Conservation (phyloP, 1,284 basidiomycete species). For the Cystobasidiaceae sp. region DNA sequence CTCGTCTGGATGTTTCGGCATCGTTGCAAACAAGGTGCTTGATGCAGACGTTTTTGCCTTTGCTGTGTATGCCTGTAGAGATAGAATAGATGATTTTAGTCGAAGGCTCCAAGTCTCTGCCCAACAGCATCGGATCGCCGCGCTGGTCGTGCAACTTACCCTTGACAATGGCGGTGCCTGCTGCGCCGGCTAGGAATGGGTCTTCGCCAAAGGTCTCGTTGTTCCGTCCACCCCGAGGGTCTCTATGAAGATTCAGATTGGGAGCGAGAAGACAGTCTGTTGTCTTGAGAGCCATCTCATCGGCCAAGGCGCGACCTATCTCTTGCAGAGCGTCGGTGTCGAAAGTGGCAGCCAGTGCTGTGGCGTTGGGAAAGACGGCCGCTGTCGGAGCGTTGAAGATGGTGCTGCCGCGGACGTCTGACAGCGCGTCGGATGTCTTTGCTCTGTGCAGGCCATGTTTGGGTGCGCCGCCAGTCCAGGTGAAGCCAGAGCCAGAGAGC, state of each 20-base stretch:
- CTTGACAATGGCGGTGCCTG: slow-evolving; percentile 1
- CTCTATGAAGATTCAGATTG: slow-evolving; percentile 4
- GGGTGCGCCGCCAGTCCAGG: neutral
- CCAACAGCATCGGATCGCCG: too few species aligned
- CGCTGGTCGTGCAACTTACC: neutral
- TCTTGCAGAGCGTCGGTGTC: neutral
- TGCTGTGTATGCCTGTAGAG: neutral
- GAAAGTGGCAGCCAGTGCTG: neutral
- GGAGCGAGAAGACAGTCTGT: neutral
- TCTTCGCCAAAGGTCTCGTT: slow-evolving; percentile 8
- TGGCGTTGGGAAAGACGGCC: slow-evolving; percentile 3
- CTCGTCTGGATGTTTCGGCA: neutral
- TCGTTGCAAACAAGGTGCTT: slow-evolving; percentile 18
- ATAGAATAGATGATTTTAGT: neutral
- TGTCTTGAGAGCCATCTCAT: slow-evolving; percentile 7
- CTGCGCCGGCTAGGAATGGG: neutral
- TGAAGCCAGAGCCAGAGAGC: neutral
- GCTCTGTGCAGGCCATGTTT: slow-evolving; percentile 3
- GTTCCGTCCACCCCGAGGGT: neutral
- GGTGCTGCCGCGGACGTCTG: neutral
- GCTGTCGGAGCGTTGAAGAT: slow-evolving; percentile 6
- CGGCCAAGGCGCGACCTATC: neutral
- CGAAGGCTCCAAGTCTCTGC: neutral
- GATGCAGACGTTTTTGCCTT: neutral
- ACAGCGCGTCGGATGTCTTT: neutral